A percentile compares a stretch with the other conserved stretches of the same genome.
phyloP scores from a whole-genome alignment of 2,329 filamentous ascomycete species.

The Leptographium wingfieldii region DNA sequence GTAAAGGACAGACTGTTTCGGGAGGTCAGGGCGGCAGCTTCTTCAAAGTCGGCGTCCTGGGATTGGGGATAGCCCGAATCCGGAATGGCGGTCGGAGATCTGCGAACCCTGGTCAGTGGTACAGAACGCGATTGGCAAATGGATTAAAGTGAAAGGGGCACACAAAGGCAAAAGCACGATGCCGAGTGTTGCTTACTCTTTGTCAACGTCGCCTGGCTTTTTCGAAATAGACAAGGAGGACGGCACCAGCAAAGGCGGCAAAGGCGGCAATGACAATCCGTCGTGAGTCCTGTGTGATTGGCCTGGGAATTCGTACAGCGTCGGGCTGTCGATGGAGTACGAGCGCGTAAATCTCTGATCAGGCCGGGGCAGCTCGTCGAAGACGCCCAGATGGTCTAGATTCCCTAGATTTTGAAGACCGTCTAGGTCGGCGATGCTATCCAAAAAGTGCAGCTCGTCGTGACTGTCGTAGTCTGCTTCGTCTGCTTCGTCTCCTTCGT shows the following conservation, averaged over 20 bases:
- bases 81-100: background rate
- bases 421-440: background rate
- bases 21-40: conserved; percentile 15
- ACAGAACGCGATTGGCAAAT: background rate
- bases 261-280: conserved; percentile 1
- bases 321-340: conserved; percentile 46
- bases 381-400: conserved; percentile 11
- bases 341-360: conserved; percentile 41
- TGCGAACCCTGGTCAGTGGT: background rate
- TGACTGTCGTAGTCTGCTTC: background rate
- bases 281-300: background rate
- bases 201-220: background rate
- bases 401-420: background rate
- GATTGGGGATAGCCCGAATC: conserved; percentile 13
- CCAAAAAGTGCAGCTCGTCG: background rate
- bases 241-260: conserved; percentile 6
- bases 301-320: conserved; percentile 44
- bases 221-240: conserved; percentile 4
- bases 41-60: conserved; percentile 13
- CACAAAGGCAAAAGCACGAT: background rate
- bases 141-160: background rate
- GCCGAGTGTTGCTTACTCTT: background rate
- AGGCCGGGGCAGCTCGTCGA: conserved; percentile 32
- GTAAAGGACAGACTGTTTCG: conserved; percentile 27
- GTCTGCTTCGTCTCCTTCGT: background rate